A percentile compares a stretch with the other conserved stretches of the same genome.
Evolutionary conservation across 2,329 filamentous ascomycete genomes (phyloP).

Genomic region (Aspergillus ochraceoroseus): DNA sequence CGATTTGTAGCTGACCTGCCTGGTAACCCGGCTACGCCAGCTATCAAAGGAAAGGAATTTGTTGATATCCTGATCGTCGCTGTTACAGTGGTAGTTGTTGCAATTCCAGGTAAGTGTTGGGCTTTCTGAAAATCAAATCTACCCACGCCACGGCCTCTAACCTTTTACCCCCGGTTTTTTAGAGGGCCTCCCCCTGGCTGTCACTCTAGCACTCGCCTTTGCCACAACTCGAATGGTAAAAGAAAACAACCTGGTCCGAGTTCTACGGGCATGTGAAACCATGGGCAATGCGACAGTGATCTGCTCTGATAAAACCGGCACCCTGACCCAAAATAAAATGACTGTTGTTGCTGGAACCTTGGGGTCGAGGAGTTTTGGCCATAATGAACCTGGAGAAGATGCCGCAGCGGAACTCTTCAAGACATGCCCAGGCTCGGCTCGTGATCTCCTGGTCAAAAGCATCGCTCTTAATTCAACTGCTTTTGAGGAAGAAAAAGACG

Average conservation of each 20-base stretch:
- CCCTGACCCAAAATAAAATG: slow-evolving; percentile 70
- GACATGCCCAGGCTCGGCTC: slow-evolving; percentile 30
- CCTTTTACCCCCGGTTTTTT: slow-evolving; percentile 38
- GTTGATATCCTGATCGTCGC: slow-evolving; percentile 72
- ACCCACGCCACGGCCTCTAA: slow-evolving; percentile 18
- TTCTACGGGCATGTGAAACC: slow-evolving; percentile 72
- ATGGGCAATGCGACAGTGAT: slow-evolving; percentile 78
- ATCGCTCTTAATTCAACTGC: slow-evolving; percentile 59
- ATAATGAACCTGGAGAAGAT: slow-evolving; percentile 27
- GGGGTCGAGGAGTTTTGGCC: slow-evolving; percentile 56
- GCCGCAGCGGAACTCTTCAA: slow-evolving; percentile 29
- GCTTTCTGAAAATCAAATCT: too few species aligned
- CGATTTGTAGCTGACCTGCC: slow-evolving; percentile 70
- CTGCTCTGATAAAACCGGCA: slow-evolving; percentile 75
- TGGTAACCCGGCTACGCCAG: slow-evolving; percentile 51
- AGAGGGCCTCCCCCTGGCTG: slow-evolving; percentile 70
- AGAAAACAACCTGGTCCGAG: slow-evolving; percentile 71
- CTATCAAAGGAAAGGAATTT: slow-evolving; percentile 72
- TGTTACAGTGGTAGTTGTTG: slow-evolving; percentile 74
- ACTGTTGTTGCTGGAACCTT: slow-evolving; percentile 68
- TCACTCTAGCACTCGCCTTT: slow-evolving; percentile 72
- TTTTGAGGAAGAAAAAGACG: slow-evolving; percentile 69
- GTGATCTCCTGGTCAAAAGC: slow-evolving; percentile 40
- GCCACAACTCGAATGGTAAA: slow-evolving; percentile 72
- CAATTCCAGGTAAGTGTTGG: slow-evolving; percentile 55